Evolutionary conservation across 768 basidiomycete genomes (phyloP).

Genomic region (Kwoniella europaea): DNA sequence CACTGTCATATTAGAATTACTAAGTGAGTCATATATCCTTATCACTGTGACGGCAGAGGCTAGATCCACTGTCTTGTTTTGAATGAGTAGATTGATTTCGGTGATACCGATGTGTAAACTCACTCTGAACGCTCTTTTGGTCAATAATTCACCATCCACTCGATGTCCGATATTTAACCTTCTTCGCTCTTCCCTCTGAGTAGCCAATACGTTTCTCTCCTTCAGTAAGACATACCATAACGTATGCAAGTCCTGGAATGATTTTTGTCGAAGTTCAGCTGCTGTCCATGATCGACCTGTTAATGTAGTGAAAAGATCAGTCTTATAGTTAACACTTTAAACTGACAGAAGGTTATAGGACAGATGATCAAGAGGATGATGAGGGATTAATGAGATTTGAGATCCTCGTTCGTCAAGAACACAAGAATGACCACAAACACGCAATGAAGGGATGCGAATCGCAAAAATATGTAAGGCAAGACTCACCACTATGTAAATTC

Average conservation of each 20-base stretch:
- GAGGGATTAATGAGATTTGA: too few species aligned
- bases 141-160: slow-evolving; percentile 50
- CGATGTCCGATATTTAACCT: slow-evolving; percentile 62
- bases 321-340: background rate
- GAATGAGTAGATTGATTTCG: background rate
- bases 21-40: too few species aligned
- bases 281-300: slow-evolving; percentile 86
- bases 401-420: too few species aligned
- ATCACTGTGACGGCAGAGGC: too few species aligned
- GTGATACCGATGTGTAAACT: slow-evolving; percentile 19
- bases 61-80: too few species aligned
- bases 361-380: too few species aligned
- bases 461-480: too few species aligned
- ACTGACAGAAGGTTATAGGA: too few species aligned
- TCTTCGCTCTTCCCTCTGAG: slow-evolving; percentile 79
- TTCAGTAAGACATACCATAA: slow-evolving; percentile 90
- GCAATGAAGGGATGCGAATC: too few species aligned
- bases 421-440: too few species aligned
- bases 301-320: background rate
- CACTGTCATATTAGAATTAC: slow-evolving; percentile 62
- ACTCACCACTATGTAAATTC: slow-evolving; percentile 43
- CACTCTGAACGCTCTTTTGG: slow-evolving; percentile 51
- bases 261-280: slow-evolving; percentile 83
- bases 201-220: slow-evolving; percentile 87
- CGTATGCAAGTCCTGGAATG: slow-evolving; percentile 89